Evolutionary conservation across 148 eudicot species (phyloP).

Genomic region (Chenopodium formosanum): DNA sequence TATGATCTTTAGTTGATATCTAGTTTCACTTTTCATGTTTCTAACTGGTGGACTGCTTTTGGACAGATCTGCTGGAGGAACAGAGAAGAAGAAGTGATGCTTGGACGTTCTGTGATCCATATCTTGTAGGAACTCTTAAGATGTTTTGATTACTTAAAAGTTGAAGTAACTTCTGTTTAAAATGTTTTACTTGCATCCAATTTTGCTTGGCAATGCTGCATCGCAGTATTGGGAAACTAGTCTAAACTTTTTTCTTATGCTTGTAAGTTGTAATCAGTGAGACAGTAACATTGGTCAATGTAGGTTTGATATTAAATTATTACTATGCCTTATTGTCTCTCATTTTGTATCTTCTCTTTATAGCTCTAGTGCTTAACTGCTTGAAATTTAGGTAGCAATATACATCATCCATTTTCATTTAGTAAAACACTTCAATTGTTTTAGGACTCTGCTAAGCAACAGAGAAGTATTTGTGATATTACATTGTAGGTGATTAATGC

Average conservation of each 20-base stretch:
- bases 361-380: too few species aligned
- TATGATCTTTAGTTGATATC: not conserved
- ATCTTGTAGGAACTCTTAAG: constrained; percentile 16
- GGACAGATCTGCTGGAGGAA: constrained; percentile 64
- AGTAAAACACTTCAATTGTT: too few species aligned
- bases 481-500: too few species aligned
- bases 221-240: not conserved
- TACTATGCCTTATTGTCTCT: not conserved
- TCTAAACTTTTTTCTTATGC: constrained; percentile 4
- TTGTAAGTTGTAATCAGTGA: constrained; percentile 13
- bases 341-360: too few species aligned
- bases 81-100: constrained; percentile 61
- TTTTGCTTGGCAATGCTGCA: constrained; percentile 2
- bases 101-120: not conserved
- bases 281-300: not conserved
- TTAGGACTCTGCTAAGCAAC: too few species aligned
- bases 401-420: too few species aligned
- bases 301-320: not conserved
- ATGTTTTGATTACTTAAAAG: not conserved
- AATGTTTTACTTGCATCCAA: not conserved
- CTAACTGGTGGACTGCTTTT: constrained; percentile 12
- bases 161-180: constrained; percentile 5
- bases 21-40: not conserved
- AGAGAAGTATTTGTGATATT: too few species aligned
- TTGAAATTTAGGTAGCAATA: too few species aligned